Conservation (phyloP, 2,329 filamentous ascomycete genomes). For the Pseudogymnoascus sp. region DNA sequence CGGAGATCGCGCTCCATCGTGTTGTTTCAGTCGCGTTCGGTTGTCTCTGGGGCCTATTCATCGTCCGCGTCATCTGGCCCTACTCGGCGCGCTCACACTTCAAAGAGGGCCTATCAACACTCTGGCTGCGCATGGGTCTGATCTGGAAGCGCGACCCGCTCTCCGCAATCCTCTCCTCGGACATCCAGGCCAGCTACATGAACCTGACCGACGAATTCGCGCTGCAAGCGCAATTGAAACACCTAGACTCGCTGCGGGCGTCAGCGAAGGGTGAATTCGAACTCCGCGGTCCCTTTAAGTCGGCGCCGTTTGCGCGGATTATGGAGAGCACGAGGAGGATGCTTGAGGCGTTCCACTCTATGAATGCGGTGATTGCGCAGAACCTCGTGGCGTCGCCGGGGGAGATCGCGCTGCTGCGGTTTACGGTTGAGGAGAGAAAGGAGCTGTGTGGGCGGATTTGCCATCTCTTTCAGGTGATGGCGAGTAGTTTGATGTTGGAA, state of each 20-base stretch:
- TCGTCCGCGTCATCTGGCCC: constrained; percentile 87
- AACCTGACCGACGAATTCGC: constrained; percentile 79
- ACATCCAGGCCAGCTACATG: constrained; percentile 61
- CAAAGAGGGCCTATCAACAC: constrained; percentile 77
- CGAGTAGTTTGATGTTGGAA: constrained; percentile 87
- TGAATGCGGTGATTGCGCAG: constrained; percentile 86
- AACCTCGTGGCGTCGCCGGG: constrained; percentile 67
- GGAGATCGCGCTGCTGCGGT: constrained; percentile 70
- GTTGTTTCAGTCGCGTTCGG: constrained; percentile 77
- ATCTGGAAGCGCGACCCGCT: constrained; percentile 95
- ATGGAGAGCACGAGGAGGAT: constrained; percentile 74
- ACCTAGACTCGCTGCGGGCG: constrained; percentile 62
- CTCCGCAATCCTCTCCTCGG: constrained; percentile 57
- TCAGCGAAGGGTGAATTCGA: constrained; percentile 82
- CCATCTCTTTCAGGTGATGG: constrained; percentile 78
- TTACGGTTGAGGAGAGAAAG: constrained; percentile 69
- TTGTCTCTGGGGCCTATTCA: constrained; percentile 83
- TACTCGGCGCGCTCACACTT: constrained; percentile 84
- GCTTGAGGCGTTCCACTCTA: constrained; percentile 89
- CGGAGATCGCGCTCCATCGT: constrained; percentile 80
- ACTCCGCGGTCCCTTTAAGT: constrained; percentile 77
- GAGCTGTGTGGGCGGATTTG: constrained; percentile 83
- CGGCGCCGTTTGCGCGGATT: constrained; percentile 62
- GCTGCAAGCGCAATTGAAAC: constrained; percentile 64
- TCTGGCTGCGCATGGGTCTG: constrained; percentile 90